Evolutionary conservation across 2,329 filamentous ascomycete genomes (phyloP).

Genomic region (Cadophora sp.): DNA sequence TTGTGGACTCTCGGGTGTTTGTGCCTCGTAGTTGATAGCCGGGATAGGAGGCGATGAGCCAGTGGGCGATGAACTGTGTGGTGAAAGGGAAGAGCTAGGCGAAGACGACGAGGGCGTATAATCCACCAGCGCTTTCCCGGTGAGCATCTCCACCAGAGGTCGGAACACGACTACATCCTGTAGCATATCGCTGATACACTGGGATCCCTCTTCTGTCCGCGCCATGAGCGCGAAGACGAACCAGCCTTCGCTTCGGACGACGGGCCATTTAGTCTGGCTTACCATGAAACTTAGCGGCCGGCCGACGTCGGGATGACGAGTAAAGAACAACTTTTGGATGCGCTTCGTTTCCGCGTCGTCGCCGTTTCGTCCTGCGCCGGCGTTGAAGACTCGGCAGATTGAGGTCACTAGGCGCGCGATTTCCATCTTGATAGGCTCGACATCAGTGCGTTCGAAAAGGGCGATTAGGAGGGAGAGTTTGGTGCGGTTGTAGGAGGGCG

Average conservation of each 20-base stretch:
- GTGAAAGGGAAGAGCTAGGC: slow-evolving; percentile 9
- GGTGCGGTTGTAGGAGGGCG: slow-evolving; percentile 45
- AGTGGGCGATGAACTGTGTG: neutral
- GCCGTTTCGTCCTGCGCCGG: slow-evolving; percentile 42
- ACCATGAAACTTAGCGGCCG: slow-evolving; percentile 58
- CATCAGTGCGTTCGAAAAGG: slow-evolving; percentile 53
- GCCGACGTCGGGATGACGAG: slow-evolving; percentile 43
- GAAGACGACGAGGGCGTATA: slow-evolving; percentile 21
- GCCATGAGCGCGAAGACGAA: slow-evolving; percentile 68
- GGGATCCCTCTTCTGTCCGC: slow-evolving; percentile 57
- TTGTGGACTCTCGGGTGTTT: slow-evolving; percentile 30
- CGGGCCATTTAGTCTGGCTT: slow-evolving; percentile 63
- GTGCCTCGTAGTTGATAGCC: slow-evolving; percentile 21
- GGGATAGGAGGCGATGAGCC: neutral
- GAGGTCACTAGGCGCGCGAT: slow-evolving; percentile 60
- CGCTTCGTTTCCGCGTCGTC: slow-evolving; percentile 47
- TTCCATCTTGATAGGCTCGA: slow-evolving; percentile 65
- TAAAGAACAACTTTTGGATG: slow-evolving; percentile 39
- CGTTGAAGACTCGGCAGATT: slow-evolving; percentile 62
- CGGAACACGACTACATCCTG: slow-evolving; percentile 51
- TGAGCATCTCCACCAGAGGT: slow-evolving; percentile 56
- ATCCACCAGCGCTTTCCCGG: slow-evolving; percentile 49
- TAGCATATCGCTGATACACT: slow-evolving; percentile 53
- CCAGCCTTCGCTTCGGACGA: slow-evolving; percentile 65
- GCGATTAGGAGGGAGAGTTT: slow-evolving; percentile 50